phyloP scores from a whole-genome alignment of 2,329 filamentous ascomycete genomes.

The Fusarium ramigenum region DNA sequence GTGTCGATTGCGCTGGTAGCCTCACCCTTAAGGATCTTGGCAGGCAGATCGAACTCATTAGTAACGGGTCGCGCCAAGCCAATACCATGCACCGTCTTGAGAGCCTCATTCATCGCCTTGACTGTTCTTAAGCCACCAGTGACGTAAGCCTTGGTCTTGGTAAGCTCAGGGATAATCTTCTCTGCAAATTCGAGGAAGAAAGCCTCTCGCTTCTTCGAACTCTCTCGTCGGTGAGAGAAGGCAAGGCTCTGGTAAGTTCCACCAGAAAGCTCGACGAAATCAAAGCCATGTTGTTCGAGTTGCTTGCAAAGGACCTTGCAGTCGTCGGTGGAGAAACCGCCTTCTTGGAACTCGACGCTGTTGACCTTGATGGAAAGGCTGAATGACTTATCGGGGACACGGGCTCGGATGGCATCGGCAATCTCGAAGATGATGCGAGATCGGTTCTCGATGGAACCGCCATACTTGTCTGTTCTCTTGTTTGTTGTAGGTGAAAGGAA shows the following conservation, averaged over 20 bases:
- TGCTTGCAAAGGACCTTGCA: slow-evolving; percentile 57
- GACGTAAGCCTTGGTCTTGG: slow-evolving; percentile 65
- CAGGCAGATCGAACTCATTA: slow-evolving; percentile 40
- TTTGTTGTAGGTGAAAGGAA: slow-evolving; percentile 63
- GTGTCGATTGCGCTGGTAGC: slow-evolving; percentile 59
- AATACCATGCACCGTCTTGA: slow-evolving; percentile 67
- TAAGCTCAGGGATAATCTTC: slow-evolving; percentile 54
- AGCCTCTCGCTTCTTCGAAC: slow-evolving; percentile 63
- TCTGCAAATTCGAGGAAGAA: slow-evolving; percentile 72
- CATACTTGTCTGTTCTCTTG: slow-evolving; percentile 62
- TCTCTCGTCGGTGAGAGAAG: slow-evolving; percentile 62
- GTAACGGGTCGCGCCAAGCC: slow-evolving; percentile 58
- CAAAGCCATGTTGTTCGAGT: slow-evolving; percentile 59
- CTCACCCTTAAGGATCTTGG: slow-evolving; percentile 40
- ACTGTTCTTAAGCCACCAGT: slow-evolving; percentile 67
- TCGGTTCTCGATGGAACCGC: slow-evolving; percentile 55
- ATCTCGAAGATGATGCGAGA: slow-evolving; percentile 58
- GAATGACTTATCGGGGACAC: slow-evolving; percentile 43
- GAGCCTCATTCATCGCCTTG: slow-evolving; percentile 65
- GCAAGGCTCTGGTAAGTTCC: slow-evolving; percentile 67
- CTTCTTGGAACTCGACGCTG: slow-evolving; percentile 63
- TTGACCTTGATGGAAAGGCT: slow-evolving; percentile 68
- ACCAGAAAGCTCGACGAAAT: slow-evolving; percentile 69
- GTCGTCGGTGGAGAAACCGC: slow-evolving; percentile 63
- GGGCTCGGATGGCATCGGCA: slow-evolving; percentile 47